Evolutionary conservation across 306 rosid genomes (phyloP).

Genomic region (Inga leiocalycina): DNA sequence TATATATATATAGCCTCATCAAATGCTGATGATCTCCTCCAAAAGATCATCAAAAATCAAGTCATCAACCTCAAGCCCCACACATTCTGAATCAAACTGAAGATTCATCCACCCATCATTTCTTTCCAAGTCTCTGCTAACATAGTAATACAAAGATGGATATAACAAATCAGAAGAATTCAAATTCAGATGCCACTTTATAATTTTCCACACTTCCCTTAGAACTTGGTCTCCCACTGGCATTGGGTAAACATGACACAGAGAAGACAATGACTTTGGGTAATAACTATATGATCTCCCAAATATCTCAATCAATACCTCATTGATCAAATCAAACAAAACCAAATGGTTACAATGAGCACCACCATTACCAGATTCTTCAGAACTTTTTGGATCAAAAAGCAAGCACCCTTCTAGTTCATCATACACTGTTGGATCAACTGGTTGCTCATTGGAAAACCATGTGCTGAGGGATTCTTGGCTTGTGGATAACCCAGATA

Average conservation of each 20-base stretch:
- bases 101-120: conserved; percentile 84
- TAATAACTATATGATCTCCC: conserved; percentile 65
- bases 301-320: conserved; percentile 66
- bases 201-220: conserved; percentile 59
- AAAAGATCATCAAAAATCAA: conserved; percentile 70
- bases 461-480: conserved; percentile 47
- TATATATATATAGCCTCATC: not conserved
- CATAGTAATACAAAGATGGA: conserved; percentile 55
- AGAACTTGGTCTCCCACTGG: conserved; percentile 56
- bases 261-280: conserved; percentile 52
- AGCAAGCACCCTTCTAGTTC: conserved; percentile 58
- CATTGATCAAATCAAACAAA: conserved; percentile 77
- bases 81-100: conserved; percentile 76
- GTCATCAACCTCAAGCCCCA: conserved; percentile 77
- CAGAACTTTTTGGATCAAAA: conserved; percentile 54
- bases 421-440: conserved; percentile 55
- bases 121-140: conserved; percentile 62
- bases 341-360: conserved; percentile 58
- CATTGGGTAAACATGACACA: conserved; percentile 49
- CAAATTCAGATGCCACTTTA: conserved; percentile 59
- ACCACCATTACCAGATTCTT: not conserved
- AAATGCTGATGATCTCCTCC: conserved; percentile 49
- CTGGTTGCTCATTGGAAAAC: conserved; percentile 63
- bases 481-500: conserved; percentile 52
- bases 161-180: conserved; percentile 25